Evolutionary conservation across 1,139 yeast species (phyloP), one percentile per base, ranked within the genome.

Genomic region (Geotrichum histeridarum): DNA sequence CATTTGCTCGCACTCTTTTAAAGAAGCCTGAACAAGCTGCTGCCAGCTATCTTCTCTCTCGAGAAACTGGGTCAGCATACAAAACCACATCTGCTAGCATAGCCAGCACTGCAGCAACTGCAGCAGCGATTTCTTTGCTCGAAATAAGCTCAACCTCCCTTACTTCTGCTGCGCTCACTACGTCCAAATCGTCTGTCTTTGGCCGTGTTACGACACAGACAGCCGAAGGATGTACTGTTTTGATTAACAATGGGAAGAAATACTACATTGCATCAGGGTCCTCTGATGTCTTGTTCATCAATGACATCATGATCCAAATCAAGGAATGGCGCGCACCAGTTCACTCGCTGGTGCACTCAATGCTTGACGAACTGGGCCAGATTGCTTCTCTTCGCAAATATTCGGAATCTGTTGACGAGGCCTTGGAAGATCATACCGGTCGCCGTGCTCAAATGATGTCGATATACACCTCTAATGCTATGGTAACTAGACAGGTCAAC

Each of bases 301-400:
- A 61, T 42, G 56, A 59, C 27, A 57, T 57, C 33, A 53, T 57
- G 33, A 61, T 67, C 51, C 58, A 59, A 15, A 58, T 70, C 38
- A 60, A 62, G 15, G 65, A 64, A n/a, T 71, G 74, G 74, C 57
- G 57, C 27, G 63, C 66, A 14, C 73, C 71, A 2, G 61, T 64
- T 22, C 57, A 62, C 8, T 64, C 70, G 8, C 58, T 61, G 5
- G 59, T 65, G 14, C 62, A 60, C 47, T 61, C 67, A 2, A 33
- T 51, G 5, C 58, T 61, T 8, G 59, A 58, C 36, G 72, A 67
- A 42, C 53, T 51, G 2, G 62, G 56, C 5, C 74, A 71, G 58
- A 59, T 70, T 35, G 58, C 42, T 8, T 56, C 61, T 18, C 57
- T 71, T 32, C 50, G 54, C 31, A 57, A 54, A 35, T 64, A 67